phyloP scores from a whole-genome alignment of 2,329 filamentous ascomycete genomes.

The Diaporthe batatas region DNA sequence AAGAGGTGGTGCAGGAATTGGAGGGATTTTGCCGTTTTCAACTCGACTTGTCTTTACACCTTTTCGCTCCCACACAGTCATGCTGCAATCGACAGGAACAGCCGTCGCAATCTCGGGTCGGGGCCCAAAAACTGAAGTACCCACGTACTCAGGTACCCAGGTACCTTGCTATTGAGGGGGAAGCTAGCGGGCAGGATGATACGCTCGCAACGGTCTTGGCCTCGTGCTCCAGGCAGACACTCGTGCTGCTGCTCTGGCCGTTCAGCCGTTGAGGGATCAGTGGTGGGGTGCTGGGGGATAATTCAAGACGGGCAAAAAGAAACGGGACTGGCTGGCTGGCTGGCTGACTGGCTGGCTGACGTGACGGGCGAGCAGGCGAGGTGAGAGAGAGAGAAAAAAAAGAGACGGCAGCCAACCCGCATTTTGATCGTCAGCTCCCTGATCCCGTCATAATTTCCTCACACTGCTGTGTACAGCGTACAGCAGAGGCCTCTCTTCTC shows the following conservation, averaged over 20 bases:
- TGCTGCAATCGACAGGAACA: conserved; percentile 2
- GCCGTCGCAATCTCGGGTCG: conserved; percentile 18
- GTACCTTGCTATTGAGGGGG: not conserved
- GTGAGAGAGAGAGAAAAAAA: not conserved
- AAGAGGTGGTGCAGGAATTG: not conserved
- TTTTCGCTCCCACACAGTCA: not conserved
- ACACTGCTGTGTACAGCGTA: too few relatives aligned
- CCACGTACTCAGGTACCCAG: too few relatives aligned
- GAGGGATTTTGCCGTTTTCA: not conserved
- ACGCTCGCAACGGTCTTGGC: not conserved
- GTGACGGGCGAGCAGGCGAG: not conserved
- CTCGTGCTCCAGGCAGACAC: conserved; percentile 10
- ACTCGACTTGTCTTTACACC: not conserved
- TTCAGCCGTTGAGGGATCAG: not conserved
- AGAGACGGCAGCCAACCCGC: not conserved
- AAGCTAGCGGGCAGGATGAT: conserved; percentile 14
- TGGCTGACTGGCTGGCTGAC: too few relatives aligned
- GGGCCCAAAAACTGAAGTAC: not conserved
- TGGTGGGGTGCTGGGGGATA: too few relatives aligned
- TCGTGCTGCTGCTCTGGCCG: too few relatives aligned
- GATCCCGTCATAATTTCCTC: conserved; percentile 29
- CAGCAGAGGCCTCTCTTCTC: not conserved
- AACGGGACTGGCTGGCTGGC: too few relatives aligned
- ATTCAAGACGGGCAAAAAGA: too few relatives aligned
- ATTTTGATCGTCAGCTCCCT: conserved; percentile 23